These are phyloP conservation scores for Niebla homalea DNA, from an alignment of 495 filamentous ascomycete genomes.

Conservation along the genomic window DNA sequence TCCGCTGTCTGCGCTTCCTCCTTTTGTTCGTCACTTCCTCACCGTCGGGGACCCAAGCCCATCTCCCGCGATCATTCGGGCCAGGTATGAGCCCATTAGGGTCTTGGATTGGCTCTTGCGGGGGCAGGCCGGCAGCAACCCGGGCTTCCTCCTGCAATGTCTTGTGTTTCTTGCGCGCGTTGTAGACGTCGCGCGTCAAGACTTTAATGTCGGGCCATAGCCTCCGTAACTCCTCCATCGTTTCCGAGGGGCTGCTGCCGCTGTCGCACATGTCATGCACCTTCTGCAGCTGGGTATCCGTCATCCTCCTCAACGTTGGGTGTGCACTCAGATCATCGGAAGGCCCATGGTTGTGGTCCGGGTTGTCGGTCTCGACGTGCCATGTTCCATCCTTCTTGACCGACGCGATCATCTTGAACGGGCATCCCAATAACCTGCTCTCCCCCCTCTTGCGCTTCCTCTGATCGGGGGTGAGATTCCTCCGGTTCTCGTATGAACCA, in stretches of 20 bases:
- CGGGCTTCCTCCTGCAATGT: constrained; percentile 10
- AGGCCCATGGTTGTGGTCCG: constrained; percentile 16
- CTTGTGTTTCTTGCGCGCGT: constrained; percentile 21
- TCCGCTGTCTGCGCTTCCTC: constrained; percentile 5
- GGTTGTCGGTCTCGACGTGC: constrained; percentile 14
- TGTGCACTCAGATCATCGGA: constrained; percentile 17
- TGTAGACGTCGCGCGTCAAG: constrained; percentile 19
- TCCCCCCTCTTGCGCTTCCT: constrained; percentile 20
- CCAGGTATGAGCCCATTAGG: constrained; percentile 17
- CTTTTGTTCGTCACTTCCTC: constrained; percentile 15
- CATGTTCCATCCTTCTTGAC: constrained; percentile 14
- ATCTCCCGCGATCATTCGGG: constrained; percentile 12
- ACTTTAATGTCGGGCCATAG: constrained; percentile 18
- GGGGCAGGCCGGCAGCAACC: background rate
- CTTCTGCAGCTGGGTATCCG: constrained; percentile 10
- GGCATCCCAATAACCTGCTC: constrained; percentile 17
- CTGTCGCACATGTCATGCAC: constrained; percentile 18
- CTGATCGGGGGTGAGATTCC: constrained; percentile 16
- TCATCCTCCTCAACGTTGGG: constrained; percentile 16
- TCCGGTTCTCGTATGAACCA: constrained; percentile 16
- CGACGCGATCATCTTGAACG: constrained; percentile 16
- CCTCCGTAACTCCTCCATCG: constrained; percentile 12
- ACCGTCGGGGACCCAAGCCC: constrained; percentile 18
- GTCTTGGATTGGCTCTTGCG: constrained; percentile 10
- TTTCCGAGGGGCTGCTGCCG: constrained; percentile 18